Evolutionary conservation across 306 rosid species (phyloP), one percentile per base, ranked within the genome.

Genomic region (Herpetospermum pedunculosum): DNA sequence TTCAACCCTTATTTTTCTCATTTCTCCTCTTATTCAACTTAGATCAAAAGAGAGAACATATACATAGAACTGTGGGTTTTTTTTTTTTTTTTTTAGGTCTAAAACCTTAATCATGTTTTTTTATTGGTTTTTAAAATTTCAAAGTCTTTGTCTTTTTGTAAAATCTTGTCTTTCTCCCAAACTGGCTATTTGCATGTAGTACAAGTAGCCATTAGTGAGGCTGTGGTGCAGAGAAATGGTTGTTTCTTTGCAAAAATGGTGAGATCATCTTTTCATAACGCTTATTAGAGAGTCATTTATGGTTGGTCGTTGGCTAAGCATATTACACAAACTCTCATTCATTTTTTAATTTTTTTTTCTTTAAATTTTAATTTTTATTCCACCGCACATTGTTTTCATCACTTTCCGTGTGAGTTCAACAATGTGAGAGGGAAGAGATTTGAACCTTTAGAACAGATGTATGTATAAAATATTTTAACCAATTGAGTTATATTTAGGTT

Each of bases 241-340:
- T 64, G 50, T 64, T 64, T 64, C 16, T 64, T 19, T 64, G 72
- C 19, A 64, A 12, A 30, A 64, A 64, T 9, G 12, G 18, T 35
- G 71, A 64, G 0, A 64, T 64, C 48, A 60, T 60, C 69, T 32
- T 58, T 37, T 64, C 30, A 37, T 64, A 64, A 64, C 71, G 71
- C 71, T 23, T 64, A 4, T 64, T 3, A 4, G 1, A 4, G 1
- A 4, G 4, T 35, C 41, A 37, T 37, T 64, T 64, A 64, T 64
- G 71, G n/a, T 60, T 60, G 48, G 30, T 28, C n/a, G 6, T 60
- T 60, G 41, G 10, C 11, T 37, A 9, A 64, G 11, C 18, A 64
- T n/a, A n/a, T 8, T 23, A 19, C 32, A 65, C 72, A 11, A 65
- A 25, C 28, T 65, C 72, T 65, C 52, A 65, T 65, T 37, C 8